Conservation (phyloP, 371 early-diverging fungal genomes). For the Dichotomocladium elegans region DNA sequence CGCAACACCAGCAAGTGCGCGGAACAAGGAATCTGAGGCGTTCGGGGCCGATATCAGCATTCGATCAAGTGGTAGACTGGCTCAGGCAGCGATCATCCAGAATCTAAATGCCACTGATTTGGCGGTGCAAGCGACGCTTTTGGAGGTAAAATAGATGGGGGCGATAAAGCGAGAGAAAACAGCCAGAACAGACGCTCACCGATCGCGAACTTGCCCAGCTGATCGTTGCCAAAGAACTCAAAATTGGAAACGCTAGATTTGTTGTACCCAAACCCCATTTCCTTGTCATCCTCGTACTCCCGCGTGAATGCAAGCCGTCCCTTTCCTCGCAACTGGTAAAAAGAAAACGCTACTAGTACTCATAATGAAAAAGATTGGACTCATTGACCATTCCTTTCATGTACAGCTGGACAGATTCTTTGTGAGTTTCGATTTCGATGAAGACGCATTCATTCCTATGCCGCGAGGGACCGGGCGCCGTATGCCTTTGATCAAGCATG, state of each 20-base stretch:
- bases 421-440: constrained; percentile 48
- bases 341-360: neutral
- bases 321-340: constrained; percentile 31
- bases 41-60: constrained; percentile 1
- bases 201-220: constrained; percentile 9
- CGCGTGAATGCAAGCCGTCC: constrained; percentile 20
- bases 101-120: constrained; percentile 40
- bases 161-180: neutral
- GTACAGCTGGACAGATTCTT: constrained; percentile 51
- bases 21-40: neutral
- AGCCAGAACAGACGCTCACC: no score
- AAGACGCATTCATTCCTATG: constrained; percentile 22
- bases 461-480: constrained; percentile 11
- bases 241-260: constrained; percentile 41
- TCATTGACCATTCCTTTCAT: neutral
- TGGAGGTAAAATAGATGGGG: constrained; percentile 30
- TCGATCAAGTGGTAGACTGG: constrained; percentile 19
- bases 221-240: constrained; percentile 48
- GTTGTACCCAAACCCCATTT: constrained; percentile 52
- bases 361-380: neutral
- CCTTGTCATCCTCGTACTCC: constrained; percentile 28
- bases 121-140: constrained; percentile 40
- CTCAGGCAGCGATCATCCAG: constrained; percentile 46
- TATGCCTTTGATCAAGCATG: constrained; percentile 22
- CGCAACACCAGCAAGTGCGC: neutral